Evolutionary conservation across 768 basidiomycete genomes (phyloP).

Genomic region (Suillus americanus): DNA sequence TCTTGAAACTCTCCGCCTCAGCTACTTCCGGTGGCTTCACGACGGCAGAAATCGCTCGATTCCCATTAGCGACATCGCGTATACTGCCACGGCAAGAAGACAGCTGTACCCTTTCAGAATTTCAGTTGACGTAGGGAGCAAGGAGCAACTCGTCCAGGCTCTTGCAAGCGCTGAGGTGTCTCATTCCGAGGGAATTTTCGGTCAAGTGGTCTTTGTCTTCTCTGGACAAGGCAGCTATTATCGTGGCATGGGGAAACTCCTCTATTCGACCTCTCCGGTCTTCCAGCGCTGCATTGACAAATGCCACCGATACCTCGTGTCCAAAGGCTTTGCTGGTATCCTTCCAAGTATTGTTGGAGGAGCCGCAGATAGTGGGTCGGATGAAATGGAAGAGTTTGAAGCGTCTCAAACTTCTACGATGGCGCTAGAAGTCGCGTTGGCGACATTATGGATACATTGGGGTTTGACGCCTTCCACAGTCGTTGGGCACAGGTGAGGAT

Average conservation of each 20-base stretch:
- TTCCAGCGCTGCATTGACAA: constrained; percentile 57
- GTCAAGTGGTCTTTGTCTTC: constrained; percentile 62
- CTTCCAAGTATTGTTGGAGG: constrained; percentile 40
- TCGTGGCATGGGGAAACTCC: constrained; percentile 56
- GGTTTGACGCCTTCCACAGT: constrained; percentile 61
- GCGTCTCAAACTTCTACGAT: constrained; percentile 56
- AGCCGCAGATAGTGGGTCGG: constrained; percentile 20
- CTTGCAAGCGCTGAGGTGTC: constrained; percentile 38
- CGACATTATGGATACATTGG: constrained; percentile 67
- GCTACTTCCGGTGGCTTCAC: constrained; percentile 51
- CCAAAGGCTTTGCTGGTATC: constrained; percentile 52
- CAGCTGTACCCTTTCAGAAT: constrained; percentile 55
- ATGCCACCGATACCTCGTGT: constrained; percentile 52
- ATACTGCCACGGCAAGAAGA: constrained; percentile 67
- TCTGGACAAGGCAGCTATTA: constrained; percentile 75
- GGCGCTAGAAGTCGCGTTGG: constrained; percentile 61
- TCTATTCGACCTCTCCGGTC: constrained; percentile 49
- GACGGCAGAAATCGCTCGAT: constrained; percentile 21
- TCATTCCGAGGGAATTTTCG: constrained; percentile 25
- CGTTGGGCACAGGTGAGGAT: constrained; percentile 67
- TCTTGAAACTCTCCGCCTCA: constrained; percentile 45
- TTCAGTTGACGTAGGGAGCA: constrained; percentile 43
- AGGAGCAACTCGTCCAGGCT: constrained; percentile 45
- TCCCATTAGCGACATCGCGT: constrained; percentile 54
- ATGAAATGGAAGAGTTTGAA: constrained; percentile 39